Percentiles rank a stretch among this genome's conserved stretches.
These are phyloP conservation scores for Capsicum baccatum DNA, from an alignment of 257 asterid genomes.

Conservation along the genomic window DNA sequence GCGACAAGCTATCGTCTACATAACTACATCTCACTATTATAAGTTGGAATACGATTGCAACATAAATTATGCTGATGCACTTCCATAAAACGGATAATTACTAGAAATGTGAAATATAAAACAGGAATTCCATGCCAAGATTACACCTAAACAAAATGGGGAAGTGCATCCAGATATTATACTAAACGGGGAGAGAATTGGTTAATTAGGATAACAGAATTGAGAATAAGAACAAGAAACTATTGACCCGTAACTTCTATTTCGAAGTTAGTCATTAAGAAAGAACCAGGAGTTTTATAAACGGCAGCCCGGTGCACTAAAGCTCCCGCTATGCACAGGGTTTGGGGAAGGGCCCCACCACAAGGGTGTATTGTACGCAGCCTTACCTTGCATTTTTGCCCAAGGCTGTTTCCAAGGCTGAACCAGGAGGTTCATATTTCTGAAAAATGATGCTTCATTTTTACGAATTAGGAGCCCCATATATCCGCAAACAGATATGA, in stretches of 20 bases:
- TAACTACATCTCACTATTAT: constrained; percentile 1
- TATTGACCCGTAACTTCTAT: neutral
- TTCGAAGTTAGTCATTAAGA: neutral
- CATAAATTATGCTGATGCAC: neutral
- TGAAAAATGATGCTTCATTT: neutral
- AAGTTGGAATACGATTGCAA: neutral
- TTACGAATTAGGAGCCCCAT: neutral
- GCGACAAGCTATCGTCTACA: constrained; percentile 6
- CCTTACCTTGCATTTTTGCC: too few species aligned
- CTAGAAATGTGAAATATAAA: neutral
- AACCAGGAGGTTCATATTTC: constrained; percentile 9
- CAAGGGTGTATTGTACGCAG: too few species aligned
- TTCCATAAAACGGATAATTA: neutral
- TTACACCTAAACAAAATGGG: neutral
- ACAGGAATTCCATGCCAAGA: constrained; percentile 15
- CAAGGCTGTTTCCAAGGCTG: neutral
- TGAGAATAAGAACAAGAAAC: neutral
- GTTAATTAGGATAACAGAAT: neutral
- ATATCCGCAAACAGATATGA: neutral
- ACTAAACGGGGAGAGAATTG: neutral
- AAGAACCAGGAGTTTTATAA: neutral
- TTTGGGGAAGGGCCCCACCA: too few species aligned
- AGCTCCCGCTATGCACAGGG: too few species aligned
- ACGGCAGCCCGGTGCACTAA: too few species aligned
- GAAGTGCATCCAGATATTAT: neutral